phyloP scores from a whole-genome alignment of 257 asterid species.

The Cordia subcordata region DNA sequence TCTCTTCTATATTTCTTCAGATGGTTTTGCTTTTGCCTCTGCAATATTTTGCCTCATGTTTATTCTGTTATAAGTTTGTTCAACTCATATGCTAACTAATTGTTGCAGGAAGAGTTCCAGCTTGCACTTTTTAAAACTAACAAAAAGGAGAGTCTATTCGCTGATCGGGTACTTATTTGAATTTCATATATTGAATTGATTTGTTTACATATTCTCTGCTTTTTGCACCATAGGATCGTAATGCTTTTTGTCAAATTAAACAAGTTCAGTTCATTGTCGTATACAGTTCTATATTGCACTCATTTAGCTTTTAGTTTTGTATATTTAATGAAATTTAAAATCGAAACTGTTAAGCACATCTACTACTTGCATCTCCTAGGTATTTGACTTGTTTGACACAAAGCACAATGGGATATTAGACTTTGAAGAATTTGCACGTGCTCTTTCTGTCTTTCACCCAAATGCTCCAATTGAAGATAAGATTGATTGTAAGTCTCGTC shows the following conservation, averaged over 20 bases:
- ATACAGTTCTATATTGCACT: too few species aligned
- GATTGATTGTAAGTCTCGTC: slow-evolving; percentile 58
- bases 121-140: slow-evolving; percentile 73
- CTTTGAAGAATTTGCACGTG: slow-evolving; percentile 81
- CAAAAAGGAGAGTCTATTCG: slow-evolving; percentile 77
- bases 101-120: slow-evolving; percentile 84
- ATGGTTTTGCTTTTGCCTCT: not conserved
- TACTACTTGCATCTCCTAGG: slow-evolving; percentile 23
- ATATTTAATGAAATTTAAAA: too few species aligned
- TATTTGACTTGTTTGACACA: slow-evolving; percentile 75
- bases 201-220: not conserved
- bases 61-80: slow-evolving; percentile 20
- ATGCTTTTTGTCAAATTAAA: not conserved
- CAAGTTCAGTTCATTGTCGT: too few species aligned
- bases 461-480: slow-evolving; percentile 78
- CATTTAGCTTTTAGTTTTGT: too few species aligned
- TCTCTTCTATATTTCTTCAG: too few species aligned
- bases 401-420: slow-evolving; percentile 76
- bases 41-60: slow-evolving; percentile 1
- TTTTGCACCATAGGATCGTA: not conserved
- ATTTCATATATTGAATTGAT: slow-evolving; percentile 1
- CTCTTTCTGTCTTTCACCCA: slow-evolving; percentile 89
- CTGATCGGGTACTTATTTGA: slow-evolving; percentile 80
- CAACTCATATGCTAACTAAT: slow-evolving; percentile 16
- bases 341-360: too few species aligned